Conservation (phyloP, 257 asterid genomes). For the Buddleja alternifolia region DNA sequence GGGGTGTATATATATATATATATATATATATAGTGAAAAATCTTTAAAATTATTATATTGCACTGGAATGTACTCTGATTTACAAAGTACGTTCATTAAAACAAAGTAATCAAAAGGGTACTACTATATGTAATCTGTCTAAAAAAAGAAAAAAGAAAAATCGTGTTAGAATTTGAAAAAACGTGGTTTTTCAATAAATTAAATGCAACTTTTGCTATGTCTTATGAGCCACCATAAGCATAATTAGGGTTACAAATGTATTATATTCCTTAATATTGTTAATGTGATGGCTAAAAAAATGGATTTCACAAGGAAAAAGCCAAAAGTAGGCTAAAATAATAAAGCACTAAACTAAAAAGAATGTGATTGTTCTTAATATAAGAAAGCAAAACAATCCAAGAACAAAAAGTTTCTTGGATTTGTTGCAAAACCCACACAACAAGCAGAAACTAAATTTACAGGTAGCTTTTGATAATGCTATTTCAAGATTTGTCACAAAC, state of each 20-base stretch:
- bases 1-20: too few relatives aligned
- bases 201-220: conserved; percentile 3
- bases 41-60: too few relatives aligned
- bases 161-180: background rate
- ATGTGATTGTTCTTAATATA: background rate
- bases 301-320: background rate
- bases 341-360: conserved; percentile 33
- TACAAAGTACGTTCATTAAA: too few relatives aligned
- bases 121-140: background rate
- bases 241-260: background rate
- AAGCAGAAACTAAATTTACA: conserved; percentile 34
- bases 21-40: too few relatives aligned
- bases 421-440: conserved; percentile 44
- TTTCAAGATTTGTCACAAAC: conserved; percentile 1
- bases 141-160: background rate
- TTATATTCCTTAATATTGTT: background rate
- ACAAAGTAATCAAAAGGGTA: too few relatives aligned
- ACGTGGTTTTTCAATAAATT: background rate
- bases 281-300: background rate
- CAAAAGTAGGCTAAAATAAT: conserved; percentile 28
- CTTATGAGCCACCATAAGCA: conserved; percentile 8
- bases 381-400: background rate
- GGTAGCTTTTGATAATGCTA: conserved; percentile 33
- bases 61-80: too few relatives aligned
- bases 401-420: conserved; percentile 18